These are phyloP conservation scores for Testicularia cyperi DNA, from an alignment of 1,284 basidiomycete species.

Conservation along the genomic window DNA sequence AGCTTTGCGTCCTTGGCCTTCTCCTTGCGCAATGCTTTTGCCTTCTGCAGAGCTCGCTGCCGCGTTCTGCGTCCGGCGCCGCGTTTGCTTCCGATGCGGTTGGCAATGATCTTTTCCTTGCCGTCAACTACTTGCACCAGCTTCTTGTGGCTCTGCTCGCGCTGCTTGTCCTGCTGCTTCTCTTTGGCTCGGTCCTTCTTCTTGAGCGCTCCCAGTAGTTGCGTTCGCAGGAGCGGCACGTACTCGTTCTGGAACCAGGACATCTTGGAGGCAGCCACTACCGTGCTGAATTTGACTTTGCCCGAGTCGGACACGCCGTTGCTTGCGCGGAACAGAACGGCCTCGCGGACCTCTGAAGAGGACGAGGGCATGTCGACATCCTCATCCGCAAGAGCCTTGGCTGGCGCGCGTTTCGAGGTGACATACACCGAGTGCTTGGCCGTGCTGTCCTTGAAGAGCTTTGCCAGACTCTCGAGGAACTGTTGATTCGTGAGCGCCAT, in stretches of 20 bases:
- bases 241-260: slow-evolving; percentile 35
- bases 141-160: slow-evolving; percentile 45
- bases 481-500: slow-evolving; percentile 6
- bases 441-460: slow-evolving; percentile 38
- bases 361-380: slow-evolving; percentile 36
- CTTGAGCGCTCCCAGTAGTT: slow-evolving; percentile 38
- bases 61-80: slow-evolving; percentile 48
- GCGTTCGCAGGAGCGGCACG: slow-evolving; percentile 43
- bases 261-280: slow-evolving; percentile 37
- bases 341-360: slow-evolving; percentile 6
- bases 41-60: slow-evolving; percentile 42
- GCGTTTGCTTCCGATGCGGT: slow-evolving; percentile 43
- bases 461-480: slow-evolving; percentile 46
- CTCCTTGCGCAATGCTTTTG: slow-evolving; percentile 31
- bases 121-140: slow-evolving; percentile 39
- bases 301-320: slow-evolving; percentile 41
- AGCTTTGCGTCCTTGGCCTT: slow-evolving; percentile 37
- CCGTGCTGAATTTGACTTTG: slow-evolving; percentile 44
- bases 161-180: slow-evolving; percentile 48
- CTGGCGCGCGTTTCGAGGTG: slow-evolving; percentile 36
- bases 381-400: slow-evolving; percentile 15
- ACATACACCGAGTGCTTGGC: slow-evolving; percentile 52
- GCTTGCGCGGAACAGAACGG: slow-evolving; percentile 49
- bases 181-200: slow-evolving; percentile 59
- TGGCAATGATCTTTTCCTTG: slow-evolving; percentile 41